These are phyloP conservation scores for Botryotinia globosa DNA, from an alignment of 2,329 filamentous ascomycete genomes.

Conservation along the genomic window DNA sequence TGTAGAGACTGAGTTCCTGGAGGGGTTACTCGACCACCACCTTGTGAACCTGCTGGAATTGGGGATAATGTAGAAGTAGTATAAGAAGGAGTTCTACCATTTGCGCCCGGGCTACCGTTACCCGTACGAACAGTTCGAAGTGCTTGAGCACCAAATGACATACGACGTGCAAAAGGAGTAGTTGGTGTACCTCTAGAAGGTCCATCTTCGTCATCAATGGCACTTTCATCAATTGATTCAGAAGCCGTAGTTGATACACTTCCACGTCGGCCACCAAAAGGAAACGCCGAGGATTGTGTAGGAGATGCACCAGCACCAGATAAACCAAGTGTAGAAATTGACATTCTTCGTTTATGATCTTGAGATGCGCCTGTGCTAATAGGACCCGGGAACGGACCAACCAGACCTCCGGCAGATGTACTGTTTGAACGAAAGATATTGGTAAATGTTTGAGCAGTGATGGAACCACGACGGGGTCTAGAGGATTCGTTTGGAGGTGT, in stretches of 20 bases:
- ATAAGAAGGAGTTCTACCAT: conserved; percentile 37
- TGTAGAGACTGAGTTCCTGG: conserved; percentile 40
- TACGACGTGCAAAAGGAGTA: conserved; percentile 76
- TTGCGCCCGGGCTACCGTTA: conserved; percentile 36
- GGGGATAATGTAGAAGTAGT: conserved; percentile 33
- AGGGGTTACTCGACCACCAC: conserved; percentile 32
- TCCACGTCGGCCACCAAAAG: conserved; percentile 57
- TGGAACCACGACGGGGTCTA: conserved; percentile 47
- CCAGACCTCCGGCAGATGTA: conserved; percentile 43
- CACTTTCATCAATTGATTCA: conserved; percentile 67
- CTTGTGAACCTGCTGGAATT: conserved; percentile 31
- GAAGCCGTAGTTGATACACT: conserved; percentile 68
- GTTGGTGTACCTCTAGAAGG: conserved; percentile 57
- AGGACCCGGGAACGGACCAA: conserved; percentile 47
- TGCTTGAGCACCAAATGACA: conserved; percentile 86
- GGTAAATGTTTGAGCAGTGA: conserved; percentile 43
- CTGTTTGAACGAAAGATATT: conserved; percentile 56
- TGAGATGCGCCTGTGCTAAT: conserved; percentile 51
- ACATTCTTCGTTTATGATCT: conserved; percentile 62
- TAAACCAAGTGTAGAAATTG: conserved; percentile 71
- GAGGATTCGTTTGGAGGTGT: conserved; percentile 42
- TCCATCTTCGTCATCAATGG: conserved; percentile 63
- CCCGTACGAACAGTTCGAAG: conserved; percentile 39
- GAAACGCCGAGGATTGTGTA: conserved; percentile 50
- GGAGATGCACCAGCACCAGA: conserved; percentile 69